Percentiles rank a stretch among this genome's conserved stretches.
Conservation (phyloP, 2,329 filamentous ascomycete genomes). For the Fusarium verticillioides region DNA sequence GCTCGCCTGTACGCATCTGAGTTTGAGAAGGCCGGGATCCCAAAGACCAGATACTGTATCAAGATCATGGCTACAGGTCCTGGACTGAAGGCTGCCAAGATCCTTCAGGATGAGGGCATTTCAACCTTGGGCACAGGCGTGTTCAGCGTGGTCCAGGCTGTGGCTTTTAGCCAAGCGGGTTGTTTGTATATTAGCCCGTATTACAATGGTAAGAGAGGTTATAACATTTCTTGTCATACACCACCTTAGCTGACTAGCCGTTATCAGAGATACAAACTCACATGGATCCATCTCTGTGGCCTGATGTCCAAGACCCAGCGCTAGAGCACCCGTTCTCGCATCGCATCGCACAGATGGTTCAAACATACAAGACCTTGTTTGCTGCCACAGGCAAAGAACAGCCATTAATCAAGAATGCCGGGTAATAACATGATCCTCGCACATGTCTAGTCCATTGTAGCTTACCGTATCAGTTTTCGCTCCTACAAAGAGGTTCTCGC, state of each 20-base stretch:
- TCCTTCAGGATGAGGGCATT: neutral
- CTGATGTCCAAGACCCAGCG: neutral
- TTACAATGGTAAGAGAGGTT: neutral
- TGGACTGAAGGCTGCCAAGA: neutral
- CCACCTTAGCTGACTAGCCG: rapidly evolving
- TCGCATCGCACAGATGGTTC: neutral
- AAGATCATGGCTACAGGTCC: too few relatives aligned
- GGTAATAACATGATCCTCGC: neutral
- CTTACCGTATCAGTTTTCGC: neutral
- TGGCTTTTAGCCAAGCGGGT: neutral
- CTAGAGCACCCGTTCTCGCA: neutral
- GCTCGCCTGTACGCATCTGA: too few relatives aligned
- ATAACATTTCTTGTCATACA: rapidly evolving
- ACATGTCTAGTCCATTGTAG: too few relatives aligned
- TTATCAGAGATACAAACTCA: neutral
- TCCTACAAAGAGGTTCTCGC: neutral
- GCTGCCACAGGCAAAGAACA: neutral
- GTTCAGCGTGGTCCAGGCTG: neutral
- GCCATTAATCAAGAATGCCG: neutral
- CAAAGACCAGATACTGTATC: too few relatives aligned
- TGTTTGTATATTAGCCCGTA: neutral
- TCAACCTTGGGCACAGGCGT: neutral
- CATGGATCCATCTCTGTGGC: neutral
- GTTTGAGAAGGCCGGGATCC: too few relatives aligned
- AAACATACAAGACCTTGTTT: neutral